Evolutionary conservation across 2,329 filamentous ascomycete genomes (phyloP).

Genomic region (Nemania sp.): DNA sequence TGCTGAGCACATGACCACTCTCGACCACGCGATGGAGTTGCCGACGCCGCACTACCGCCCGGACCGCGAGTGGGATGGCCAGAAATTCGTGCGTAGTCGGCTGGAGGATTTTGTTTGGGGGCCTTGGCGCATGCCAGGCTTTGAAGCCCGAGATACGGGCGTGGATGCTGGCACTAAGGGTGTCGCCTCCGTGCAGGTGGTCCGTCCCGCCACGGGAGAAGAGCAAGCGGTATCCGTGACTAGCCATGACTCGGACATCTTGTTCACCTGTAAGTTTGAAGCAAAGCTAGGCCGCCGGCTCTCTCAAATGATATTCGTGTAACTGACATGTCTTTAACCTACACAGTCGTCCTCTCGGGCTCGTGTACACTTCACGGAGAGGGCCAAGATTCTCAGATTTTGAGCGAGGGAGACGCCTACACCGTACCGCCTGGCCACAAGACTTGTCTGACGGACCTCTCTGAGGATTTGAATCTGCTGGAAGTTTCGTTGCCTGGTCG

Average conservation of each 20-base stretch:
- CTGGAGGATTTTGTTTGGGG: slow-evolving; percentile 34
- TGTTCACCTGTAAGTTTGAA: slow-evolving; percentile 40
- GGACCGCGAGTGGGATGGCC: slow-evolving; percentile 40
- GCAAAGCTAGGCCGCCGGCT: neutral
- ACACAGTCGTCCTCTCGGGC: slow-evolving; percentile 37
- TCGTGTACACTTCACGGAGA: slow-evolving; percentile 36
- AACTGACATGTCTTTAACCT: slow-evolving; percentile 22
- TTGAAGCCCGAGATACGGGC: slow-evolving; percentile 40
- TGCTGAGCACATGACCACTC: slow-evolving; percentile 39
- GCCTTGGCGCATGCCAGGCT: slow-evolving; percentile 38
- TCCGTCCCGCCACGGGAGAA: slow-evolving; percentile 28
- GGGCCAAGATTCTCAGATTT: slow-evolving; percentile 27
- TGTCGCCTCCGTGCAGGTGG: slow-evolving; percentile 36
- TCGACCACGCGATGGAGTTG: slow-evolving; percentile 39
- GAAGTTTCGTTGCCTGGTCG: slow-evolving; percentile 37
- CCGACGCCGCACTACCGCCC: slow-evolving; percentile 36
- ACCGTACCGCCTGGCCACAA: slow-evolving; percentile 34
- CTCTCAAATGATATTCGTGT: slow-evolving; percentile 1
- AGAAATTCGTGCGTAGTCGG: slow-evolving; percentile 38
- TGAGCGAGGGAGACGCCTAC: slow-evolving; percentile 38
- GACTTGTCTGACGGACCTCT: slow-evolving; percentile 32
- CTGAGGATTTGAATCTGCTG: slow-evolving; percentile 36
- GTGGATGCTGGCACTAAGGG: slow-evolving; percentile 36
- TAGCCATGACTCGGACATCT: slow-evolving; percentile 41
- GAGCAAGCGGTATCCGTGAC: slow-evolving; percentile 18